phyloP scores from a whole-genome alignment of 495 filamentous ascomycete species.

The Astrocystis sublimbata region DNA sequence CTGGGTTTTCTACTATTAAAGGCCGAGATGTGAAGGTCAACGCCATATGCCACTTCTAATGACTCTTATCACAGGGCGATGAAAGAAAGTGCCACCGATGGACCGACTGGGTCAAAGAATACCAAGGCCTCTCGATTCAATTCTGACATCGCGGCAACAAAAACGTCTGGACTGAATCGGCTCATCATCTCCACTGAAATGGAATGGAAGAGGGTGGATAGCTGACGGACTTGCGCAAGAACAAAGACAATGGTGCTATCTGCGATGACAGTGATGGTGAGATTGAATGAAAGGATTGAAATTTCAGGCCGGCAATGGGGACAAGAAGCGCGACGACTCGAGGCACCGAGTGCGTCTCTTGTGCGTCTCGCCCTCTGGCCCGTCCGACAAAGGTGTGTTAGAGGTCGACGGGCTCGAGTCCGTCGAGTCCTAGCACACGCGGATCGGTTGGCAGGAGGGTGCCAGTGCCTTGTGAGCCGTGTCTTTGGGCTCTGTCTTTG shows the following conservation, averaged over 20 bases:
- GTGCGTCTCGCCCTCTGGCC: background rate
- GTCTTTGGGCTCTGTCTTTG: constrained; percentile 15
- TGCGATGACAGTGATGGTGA: background rate
- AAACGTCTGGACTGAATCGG: background rate
- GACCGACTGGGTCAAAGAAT: constrained; percentile 12
- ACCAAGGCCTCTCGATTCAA: constrained; percentile 5
- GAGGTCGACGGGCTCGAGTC: background rate
- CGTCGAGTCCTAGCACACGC: too few relatives aligned
- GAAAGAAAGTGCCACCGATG: constrained; percentile 11
- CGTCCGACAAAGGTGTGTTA: constrained; percentile 7
- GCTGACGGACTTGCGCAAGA: constrained; percentile 4
- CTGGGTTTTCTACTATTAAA: constrained; percentile 11
- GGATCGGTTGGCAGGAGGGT: background rate
- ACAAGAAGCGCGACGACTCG: constrained; percentile 6
- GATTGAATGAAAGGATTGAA: constrained; percentile 15
- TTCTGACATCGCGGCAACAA: constrained; percentile 4
- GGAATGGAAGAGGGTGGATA: constrained; percentile 5
- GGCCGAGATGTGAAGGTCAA: constrained; percentile 4
- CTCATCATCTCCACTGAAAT: background rate
- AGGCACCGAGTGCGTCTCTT: background rate
- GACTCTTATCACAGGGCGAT: constrained; percentile 3
- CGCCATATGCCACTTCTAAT: background rate
- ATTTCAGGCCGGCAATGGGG: background rate
- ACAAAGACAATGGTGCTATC: constrained; percentile 7
- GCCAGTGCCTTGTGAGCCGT: background rate